A percentile compares a stretch with the other conserved stretches of the same genome.
Evolutionary conservation across 164 flowering plant genomes (phyloP).

Genomic region (Tetracentron sinense): DNA sequence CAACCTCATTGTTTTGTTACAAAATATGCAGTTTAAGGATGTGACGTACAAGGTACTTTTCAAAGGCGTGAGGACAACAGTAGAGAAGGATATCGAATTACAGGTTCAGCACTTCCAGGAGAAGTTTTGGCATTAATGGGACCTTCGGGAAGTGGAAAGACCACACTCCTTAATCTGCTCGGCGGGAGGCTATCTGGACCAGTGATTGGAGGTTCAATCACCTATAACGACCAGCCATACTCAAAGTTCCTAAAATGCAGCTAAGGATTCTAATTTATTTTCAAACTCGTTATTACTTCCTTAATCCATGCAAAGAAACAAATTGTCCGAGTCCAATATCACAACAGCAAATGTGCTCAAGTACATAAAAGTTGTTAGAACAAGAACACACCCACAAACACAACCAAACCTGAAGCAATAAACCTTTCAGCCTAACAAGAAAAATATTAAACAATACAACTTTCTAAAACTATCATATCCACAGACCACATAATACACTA

Average conservation of each 20-base stretch:
- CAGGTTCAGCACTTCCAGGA: constrained; percentile 79
- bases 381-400: not conserved
- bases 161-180: constrained; percentile 71
- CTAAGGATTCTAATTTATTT: constrained; percentile 32
- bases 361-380: not conserved
- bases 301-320: too few relatives aligned
- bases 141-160: constrained; percentile 96
- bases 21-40: constrained; percentile 75
- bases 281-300: too few relatives aligned
- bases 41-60: constrained; percentile 69
- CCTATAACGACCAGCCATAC: constrained; percentile 84
- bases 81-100: constrained; percentile 77
- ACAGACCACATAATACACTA: too few relatives aligned
- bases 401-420: not conserved
- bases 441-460: too few relatives aligned
- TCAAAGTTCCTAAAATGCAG: constrained; percentile 80
- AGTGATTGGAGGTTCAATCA: constrained; percentile 50
- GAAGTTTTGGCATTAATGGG: constrained; percentile 95
- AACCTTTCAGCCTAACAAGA: not conserved
- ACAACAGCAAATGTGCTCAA: not conserved
- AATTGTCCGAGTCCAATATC: too few relatives aligned
- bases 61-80: constrained; percentile 48
- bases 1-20: not conserved
- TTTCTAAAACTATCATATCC: not conserved
- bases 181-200: constrained; percentile 62